Evolutionary conservation across 2,329 filamentous ascomycete species (phyloP).

Genomic region (Aspergillus sp.): DNA sequence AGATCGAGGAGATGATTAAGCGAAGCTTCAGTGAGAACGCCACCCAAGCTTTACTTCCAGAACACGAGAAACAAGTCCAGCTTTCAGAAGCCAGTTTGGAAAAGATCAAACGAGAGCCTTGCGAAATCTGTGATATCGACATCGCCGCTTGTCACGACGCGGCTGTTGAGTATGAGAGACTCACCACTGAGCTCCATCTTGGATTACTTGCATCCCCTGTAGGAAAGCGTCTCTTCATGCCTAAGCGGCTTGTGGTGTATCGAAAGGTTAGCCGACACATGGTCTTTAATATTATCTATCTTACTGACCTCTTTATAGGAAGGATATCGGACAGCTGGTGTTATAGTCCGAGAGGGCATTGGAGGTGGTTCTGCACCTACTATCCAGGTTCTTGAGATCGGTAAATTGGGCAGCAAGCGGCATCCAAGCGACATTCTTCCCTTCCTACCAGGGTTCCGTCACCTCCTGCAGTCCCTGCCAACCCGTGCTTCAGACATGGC

Average conservation of each 20-base stretch:
- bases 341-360: slow-evolving; percentile 72
- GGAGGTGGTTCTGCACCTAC: slow-evolving; percentile 62
- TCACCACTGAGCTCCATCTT: slow-evolving; percentile 77
- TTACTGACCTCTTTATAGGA: slow-evolving; percentile 47
- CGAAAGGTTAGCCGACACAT: slow-evolving; percentile 47
- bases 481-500: slow-evolving; percentile 63
- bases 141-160: slow-evolving; percentile 78
- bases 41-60: slow-evolving; percentile 86
- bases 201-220: slow-evolving; percentile 74
- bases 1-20: slow-evolving; percentile 99
- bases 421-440: slow-evolving; percentile 83
- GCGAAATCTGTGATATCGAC: slow-evolving; percentile 73
- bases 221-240: slow-evolving; percentile 72
- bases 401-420: slow-evolving; percentile 61
- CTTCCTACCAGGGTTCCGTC: slow-evolving; percentile 68
- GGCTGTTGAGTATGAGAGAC: slow-evolving; percentile 70
- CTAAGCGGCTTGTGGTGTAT: slow-evolving; percentile 76
- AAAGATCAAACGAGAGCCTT: slow-evolving; percentile 82
- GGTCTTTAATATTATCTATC: neutral
- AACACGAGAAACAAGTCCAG: slow-evolving; percentile 93
- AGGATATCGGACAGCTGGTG: slow-evolving; percentile 74
- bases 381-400: slow-evolving; percentile 75
- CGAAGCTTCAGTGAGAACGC: slow-evolving; percentile 98
- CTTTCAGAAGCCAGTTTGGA: slow-evolving; percentile 85
- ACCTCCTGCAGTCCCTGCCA: slow-evolving; percentile 63